Conservation (phyloP, 2,329 filamentous ascomycete genomes). For the Emergomyces pasteurianus region DNA sequence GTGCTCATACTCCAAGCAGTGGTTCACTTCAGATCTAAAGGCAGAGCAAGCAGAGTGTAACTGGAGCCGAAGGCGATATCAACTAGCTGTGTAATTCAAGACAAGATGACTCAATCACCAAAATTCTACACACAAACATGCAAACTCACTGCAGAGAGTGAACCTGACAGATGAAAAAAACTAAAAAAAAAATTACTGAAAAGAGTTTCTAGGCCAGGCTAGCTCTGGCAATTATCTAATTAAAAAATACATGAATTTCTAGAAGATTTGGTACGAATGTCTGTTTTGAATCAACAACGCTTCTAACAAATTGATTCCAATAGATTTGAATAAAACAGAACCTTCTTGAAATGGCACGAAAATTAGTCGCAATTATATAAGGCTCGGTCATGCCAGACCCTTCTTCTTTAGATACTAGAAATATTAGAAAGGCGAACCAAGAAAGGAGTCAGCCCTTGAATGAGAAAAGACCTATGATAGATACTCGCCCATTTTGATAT, state of each 20-base stretch:
- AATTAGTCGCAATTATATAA: too few species aligned
- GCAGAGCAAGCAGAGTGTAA: slow-evolving; percentile 14
- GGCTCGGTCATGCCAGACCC: too few species aligned
- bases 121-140: slow-evolving; percentile 6
- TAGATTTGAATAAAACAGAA: too few species aligned
- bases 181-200: slow-evolving; percentile 13
- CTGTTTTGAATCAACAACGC: too few species aligned
- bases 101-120: slow-evolving; percentile 3
- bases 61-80: slow-evolving; percentile 11
- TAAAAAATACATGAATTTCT: too few species aligned
- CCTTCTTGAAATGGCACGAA: too few species aligned
- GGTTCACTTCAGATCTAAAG: slow-evolving; percentile 17
- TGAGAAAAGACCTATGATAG: too few species aligned
- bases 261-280: too few species aligned
- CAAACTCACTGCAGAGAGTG: slow-evolving; percentile 8
- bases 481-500: background rate
- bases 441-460: too few species aligned
- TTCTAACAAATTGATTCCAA: too few species aligned
- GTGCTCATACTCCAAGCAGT: slow-evolving; percentile 15
- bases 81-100: slow-evolving; percentile 7
- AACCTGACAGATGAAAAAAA: slow-evolving; percentile 15
- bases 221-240: slow-evolving; percentile 8
- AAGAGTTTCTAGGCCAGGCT: slow-evolving; percentile 15
- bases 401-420: too few species aligned
- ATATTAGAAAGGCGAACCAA: too few species aligned